Conservation (phyloP, 73 alveolate genomes). For the Diophrys appendiculata region DNA sequence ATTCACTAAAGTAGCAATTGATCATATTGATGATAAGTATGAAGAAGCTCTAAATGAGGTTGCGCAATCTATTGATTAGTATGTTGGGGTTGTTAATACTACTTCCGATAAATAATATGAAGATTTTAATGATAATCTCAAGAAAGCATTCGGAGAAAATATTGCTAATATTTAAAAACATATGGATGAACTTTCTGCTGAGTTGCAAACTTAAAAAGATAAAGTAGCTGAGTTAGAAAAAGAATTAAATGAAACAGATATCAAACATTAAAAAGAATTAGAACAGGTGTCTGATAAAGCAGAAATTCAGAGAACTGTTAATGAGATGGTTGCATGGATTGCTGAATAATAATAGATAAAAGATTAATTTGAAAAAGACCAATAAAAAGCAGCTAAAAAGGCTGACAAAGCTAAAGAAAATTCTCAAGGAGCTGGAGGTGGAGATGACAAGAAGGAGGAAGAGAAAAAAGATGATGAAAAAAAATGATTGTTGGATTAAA, state of each 20-base stretch:
- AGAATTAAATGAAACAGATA: slow-evolving; percentile 31
- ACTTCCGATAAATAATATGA: slow-evolving; percentile 34
- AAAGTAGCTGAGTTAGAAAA: slow-evolving; percentile 27
- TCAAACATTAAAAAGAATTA: slow-evolving; percentile 23
- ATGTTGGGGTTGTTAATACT: slow-evolving; percentile 20
- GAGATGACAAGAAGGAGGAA: too few relatives aligned
- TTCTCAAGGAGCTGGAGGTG: too few relatives aligned
- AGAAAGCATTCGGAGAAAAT: slow-evolving; percentile 38
- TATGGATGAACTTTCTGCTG: slow-evolving; percentile 26
- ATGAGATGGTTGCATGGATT: slow-evolving; percentile 62
- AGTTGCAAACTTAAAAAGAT: slow-evolving; percentile 33
- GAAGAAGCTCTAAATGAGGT: slow-evolving; percentile 42
- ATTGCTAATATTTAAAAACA: slow-evolving; percentile 15
- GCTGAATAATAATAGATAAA: slow-evolving; percentile 18
- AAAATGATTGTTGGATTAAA: too few relatives aligned
- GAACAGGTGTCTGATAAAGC: slow-evolving; percentile 31
- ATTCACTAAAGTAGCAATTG: slow-evolving; percentile 2
- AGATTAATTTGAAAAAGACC: not conserved
- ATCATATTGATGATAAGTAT: slow-evolving; percentile 41
- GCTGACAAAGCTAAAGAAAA: slow-evolving; percentile 7
- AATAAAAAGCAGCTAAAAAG: not conserved
- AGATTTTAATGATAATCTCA: slow-evolving; percentile 29
- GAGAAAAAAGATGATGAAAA: too few relatives aligned
- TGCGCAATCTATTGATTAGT: slow-evolving; percentile 28
- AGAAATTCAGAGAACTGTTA: slow-evolving; percentile 47